Percentiles rank a stretch among this genome's conserved stretches.
Evolutionary conservation across 1,284 basidiomycete species (phyloP).

Genomic region (Puccinia horiana): DNA sequence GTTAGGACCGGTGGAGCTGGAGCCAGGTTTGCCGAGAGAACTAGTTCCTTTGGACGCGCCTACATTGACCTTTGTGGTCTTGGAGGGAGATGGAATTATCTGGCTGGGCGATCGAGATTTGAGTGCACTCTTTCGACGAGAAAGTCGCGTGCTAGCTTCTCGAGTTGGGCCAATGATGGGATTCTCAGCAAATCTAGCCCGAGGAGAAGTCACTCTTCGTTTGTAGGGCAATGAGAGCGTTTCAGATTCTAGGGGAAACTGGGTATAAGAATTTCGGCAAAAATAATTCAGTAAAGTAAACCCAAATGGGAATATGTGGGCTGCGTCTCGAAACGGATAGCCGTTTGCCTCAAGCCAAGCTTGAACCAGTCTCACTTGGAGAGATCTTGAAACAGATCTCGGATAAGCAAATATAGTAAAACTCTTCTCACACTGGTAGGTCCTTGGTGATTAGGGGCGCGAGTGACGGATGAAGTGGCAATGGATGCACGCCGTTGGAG

Average conservation of each 20-base stretch:
- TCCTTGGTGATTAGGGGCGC: background rate
- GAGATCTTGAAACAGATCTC: too few species aligned
- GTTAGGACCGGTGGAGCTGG: background rate
- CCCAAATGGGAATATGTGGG: background rate
- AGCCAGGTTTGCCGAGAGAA: background rate
- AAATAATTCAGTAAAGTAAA: background rate
- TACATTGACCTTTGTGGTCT: background rate
- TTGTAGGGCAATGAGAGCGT: conserved; percentile 3
- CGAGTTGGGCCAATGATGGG: conserved; percentile 47
- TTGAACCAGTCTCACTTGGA: too few species aligned
- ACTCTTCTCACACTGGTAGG: background rate
- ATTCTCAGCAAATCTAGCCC: conserved; percentile 43
- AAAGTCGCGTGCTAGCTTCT: conserved; percentile 14
- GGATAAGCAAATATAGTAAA: background rate
- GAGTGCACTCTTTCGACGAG: conserved; percentile 43
- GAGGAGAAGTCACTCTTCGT: conserved; percentile 7
- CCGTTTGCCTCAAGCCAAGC: too few species aligned
- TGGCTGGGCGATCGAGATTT: conserved; percentile 27
- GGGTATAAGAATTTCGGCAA: background rate
- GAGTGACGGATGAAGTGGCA: background rate
- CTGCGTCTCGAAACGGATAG: too few species aligned
- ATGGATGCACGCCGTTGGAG: conserved; percentile 3
- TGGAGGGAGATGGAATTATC: background rate
- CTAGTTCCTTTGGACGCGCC: background rate
- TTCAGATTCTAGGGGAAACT: conserved; percentile 10